These are phyloP conservation scores for Oryza australiensis DNA, from an alignment of 176 grass and related monocot species.

Conservation along the genomic window DNA sequence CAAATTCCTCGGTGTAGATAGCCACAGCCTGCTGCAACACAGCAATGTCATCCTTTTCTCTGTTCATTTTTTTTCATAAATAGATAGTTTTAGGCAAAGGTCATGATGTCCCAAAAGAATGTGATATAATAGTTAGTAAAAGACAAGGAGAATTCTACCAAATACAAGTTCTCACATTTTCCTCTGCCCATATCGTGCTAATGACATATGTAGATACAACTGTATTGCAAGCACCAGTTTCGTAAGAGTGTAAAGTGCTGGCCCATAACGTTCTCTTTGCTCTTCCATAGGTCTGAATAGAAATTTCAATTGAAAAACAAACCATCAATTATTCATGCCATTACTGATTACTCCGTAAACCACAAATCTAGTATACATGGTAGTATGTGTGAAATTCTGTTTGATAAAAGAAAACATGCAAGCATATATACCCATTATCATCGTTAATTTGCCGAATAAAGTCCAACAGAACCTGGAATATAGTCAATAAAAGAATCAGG, in stretches of 20 bases:
- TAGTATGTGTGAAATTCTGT: neutral
- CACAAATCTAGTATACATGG: neutral
- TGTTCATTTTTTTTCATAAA: conserved; percentile 41
- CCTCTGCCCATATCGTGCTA: conserved; percentile 49
- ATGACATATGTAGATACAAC: conserved; percentile 71
- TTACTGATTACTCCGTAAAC: conserved; percentile 2
- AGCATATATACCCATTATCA: conserved; percentile 72
- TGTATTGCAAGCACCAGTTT: conserved; percentile 72
- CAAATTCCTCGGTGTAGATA: conserved; percentile 70
- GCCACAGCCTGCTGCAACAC: conserved; percentile 66
- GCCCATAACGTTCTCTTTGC: conserved; percentile 92
- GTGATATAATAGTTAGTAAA: neutral
- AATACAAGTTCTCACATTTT: conserved; percentile 62
- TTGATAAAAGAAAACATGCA: conserved; percentile 17
- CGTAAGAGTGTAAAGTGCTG: conserved; percentile 80
- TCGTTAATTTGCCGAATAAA: conserved; percentile 96
- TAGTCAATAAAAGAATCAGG: conserved; percentile 27
- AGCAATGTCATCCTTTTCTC: conserved; percentile 61
- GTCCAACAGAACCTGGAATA: conserved; percentile 86
- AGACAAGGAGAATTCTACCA: no score
- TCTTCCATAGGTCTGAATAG: conserved; percentile 89
- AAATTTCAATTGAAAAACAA: conserved; percentile 42
- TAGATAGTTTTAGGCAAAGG: conserved; percentile 17
- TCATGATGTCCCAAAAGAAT: neutral
- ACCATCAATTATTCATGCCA: conserved; percentile 7